Evolutionary conservation across 2,329 filamentous ascomycete genomes (phyloP), one percentile per base, ranked within the genome.

Genomic region (Cladosporium sp.): DNA sequence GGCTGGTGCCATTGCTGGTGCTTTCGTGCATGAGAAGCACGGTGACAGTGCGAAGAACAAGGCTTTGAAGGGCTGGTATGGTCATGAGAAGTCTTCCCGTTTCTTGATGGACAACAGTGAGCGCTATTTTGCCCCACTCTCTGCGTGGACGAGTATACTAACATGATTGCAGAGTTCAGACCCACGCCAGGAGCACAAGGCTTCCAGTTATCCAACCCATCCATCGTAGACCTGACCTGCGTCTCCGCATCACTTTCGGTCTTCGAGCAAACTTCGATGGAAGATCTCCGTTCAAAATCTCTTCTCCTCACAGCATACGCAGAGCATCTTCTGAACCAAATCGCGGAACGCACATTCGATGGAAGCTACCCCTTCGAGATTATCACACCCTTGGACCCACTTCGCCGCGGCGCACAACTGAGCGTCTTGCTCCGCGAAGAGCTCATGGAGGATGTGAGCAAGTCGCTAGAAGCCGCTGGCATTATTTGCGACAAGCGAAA

Each of bases 121-220:
- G 60, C 49, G 32, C 3, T n/a, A 3, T n/a, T 25, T 20, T 15
- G 13, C 3, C 22, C 13, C 13, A 24, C 19, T 7, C n/a, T 17
- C 10, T 44, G 13, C 22, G n/a, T 3, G 13, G 24, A 4, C 19
- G 13, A 4, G n/a, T 15, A 20, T 25, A 8, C 42, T 45, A n/a
- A 45, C 42, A 19, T 22, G 17, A 25, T 3, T 53, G 91, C 89
- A 73, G 77, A 76, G 71, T 96, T 95, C 73, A 77, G 85, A 35
- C 90, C 91, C 4, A 89, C 89, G 6, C 77, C 83, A 4, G 91
- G 91, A 36, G 91, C 91, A 0, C 84, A 80, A 50, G 91, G 91
- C 5, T 96, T 84, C 73, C 90, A 95, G 73, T 73, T 93, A n/a
- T 90, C 87, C 36, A 96, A 96, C 70, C 91, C 89, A 2, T 90